Percentiles rank a stretch among this genome's conserved stretches.
These are phyloP conservation scores for Aspergillus persii DNA, from an alignment of 2,329 filamentous ascomycete genomes.

Conservation along the genomic window DNA sequence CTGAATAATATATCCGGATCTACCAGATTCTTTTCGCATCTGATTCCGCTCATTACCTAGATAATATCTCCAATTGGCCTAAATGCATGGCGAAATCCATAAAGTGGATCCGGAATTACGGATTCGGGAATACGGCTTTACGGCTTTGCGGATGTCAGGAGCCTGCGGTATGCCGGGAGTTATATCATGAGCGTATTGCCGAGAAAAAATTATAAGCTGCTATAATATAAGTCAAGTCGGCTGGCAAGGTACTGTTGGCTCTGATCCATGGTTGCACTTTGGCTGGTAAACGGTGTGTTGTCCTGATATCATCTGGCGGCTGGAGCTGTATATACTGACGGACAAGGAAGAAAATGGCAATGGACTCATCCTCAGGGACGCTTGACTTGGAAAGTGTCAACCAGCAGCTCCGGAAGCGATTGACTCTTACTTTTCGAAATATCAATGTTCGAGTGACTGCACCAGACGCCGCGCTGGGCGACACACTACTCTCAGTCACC, in stretches of 20 bases:
- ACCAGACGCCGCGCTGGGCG: conserved; percentile 36
- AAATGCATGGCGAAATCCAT: not conserved
- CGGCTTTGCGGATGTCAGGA: not conserved
- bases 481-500: conserved; percentile 32
- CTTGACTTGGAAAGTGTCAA: conserved; percentile 25
- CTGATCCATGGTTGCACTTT: too few relatives aligned
- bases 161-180: not conserved
- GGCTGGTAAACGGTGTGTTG: too few relatives aligned
- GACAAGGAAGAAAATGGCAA: not conserved
- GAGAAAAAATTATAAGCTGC: not conserved
- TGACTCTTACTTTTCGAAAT: conserved; percentile 38
- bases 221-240: not conserved
- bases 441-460: conserved; percentile 36
- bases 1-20: too few relatives aligned
- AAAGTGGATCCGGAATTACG: not conserved
- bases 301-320: too few relatives aligned
- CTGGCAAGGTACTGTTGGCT: too few relatives aligned
- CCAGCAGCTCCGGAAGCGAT: conserved; percentile 25
- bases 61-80: not conserved
- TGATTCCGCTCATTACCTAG: not conserved
- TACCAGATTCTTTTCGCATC: not conserved
- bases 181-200: not conserved
- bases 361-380: conserved; percentile 31
- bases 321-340: not conserved
- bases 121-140: not conserved